phyloP scores from a whole-genome alignment of 495 filamentous ascomycete species.

The Talaromyces liani region DNA sequence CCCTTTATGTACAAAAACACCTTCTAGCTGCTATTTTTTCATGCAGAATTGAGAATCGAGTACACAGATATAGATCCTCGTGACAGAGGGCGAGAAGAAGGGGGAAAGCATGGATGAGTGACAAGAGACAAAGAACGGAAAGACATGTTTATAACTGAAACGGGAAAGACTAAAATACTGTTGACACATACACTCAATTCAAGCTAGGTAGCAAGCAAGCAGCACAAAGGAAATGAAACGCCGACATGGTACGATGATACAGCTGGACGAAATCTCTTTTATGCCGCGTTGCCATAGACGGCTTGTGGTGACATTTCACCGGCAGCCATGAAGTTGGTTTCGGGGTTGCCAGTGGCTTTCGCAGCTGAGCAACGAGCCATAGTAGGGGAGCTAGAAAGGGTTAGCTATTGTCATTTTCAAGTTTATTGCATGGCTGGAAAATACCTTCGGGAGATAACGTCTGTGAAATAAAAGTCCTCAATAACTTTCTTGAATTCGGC shows the following conservation, averaged over 20 bases:
- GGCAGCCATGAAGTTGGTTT: conserved; percentile 82
- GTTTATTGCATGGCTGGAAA: neutral
- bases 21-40: conserved; percentile 6
- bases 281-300: conserved; percentile 30
- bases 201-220: conserved; percentile 12
- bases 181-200: conserved; percentile 18
- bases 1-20: conserved; percentile 4
- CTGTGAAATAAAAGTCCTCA: conserved; percentile 96
- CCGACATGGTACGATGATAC: conserved; percentile 10
- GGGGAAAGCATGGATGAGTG: conserved; percentile 9
- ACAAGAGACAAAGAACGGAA: conserved; percentile 11
- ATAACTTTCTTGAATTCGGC: conserved; percentile 73
- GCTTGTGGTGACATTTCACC: conserved; percentile 52
- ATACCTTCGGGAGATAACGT: conserved; percentile 88
- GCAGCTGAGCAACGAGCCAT: conserved; percentile 94
- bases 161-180: conserved; percentile 39
- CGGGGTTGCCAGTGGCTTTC: conserved; percentile 59
- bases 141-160: conserved; percentile 9
- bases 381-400: conserved; percentile 66
- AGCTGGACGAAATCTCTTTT: conserved; percentile 7
- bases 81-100: conserved; percentile 9
- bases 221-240: conserved; percentile 26
- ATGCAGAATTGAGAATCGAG: conserved; percentile 3
- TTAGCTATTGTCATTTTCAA: conserved; percentile 20
- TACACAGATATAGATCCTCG: conserved; percentile 1